Conservation (phyloP, 352 stramenopile genomes). For the Pythium diclinum region DNA sequence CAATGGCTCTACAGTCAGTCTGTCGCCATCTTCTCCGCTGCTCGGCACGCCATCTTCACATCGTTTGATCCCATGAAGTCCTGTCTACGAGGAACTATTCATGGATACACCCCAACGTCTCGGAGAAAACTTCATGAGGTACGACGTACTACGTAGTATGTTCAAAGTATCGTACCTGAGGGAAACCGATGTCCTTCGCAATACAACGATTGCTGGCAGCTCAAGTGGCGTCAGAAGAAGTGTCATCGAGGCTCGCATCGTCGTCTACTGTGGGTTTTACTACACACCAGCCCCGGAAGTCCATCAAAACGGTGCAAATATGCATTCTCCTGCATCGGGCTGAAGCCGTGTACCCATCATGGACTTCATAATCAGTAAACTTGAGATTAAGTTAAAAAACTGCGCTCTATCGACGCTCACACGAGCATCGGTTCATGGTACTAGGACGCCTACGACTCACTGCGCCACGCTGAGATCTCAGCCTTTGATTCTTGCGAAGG, state of each 20-base stretch:
- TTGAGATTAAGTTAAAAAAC: not conserved
- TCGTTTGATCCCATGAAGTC: not conserved
- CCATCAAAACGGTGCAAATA: too few relatives aligned
- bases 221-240: too few relatives aligned
- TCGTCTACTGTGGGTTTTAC: too few relatives aligned
- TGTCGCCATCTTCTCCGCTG: not conserved
- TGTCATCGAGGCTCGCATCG: too few relatives aligned
- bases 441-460: not conserved
- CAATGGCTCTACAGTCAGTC: not conserved
- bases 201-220: too few relatives aligned
- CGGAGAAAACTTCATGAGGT: not conserved
- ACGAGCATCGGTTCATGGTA: not conserved
- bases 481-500: slow-evolving; percentile 54
- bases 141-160: not conserved
- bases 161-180: not conserved
- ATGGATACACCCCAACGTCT: not conserved
- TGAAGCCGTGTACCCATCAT: too few relatives aligned
- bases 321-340: too few relatives aligned
- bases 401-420: not conserved
- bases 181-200: not conserved
- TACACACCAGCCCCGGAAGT: too few relatives aligned
- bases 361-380: not conserved
- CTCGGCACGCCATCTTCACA: not conserved
- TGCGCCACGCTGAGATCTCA: slow-evolving; percentile 60
- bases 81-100: not conserved